Evolutionary conservation across 192 early-diverging fungal species (phyloP).

Genomic region (Podila epicladia): DNA sequence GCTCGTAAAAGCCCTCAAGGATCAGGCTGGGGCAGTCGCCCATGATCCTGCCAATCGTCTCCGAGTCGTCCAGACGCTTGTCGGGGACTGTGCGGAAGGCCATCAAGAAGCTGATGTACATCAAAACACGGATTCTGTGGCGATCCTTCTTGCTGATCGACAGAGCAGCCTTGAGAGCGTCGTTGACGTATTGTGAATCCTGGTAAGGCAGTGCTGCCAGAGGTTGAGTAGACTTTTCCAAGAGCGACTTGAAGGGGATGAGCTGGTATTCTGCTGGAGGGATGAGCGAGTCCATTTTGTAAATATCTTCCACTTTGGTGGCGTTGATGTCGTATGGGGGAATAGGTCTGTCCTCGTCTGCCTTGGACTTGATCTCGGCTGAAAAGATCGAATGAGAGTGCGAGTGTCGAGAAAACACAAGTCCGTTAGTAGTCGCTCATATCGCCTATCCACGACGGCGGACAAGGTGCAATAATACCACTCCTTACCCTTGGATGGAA

Average conservation of each 20-base stretch:
- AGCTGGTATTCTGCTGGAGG: conserved; percentile 68
- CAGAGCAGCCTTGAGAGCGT: conserved; percentile 44
- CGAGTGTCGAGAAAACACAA: not conserved
- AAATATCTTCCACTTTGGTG: conserved; percentile 76
- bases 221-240: conserved; percentile 54
- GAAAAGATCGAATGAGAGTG: not conserved
- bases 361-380: conserved; percentile 60
- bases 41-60: conserved; percentile 53
- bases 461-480: not conserved
- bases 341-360: conserved; percentile 71
- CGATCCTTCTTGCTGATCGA: conserved; percentile 61
- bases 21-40: conserved; percentile 68
- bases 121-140: conserved; percentile 61
- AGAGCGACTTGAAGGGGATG: conserved; percentile 67
- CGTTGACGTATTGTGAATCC: conserved; percentile 58
- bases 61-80: conserved; percentile 56
- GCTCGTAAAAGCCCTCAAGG: conserved; percentile 65
- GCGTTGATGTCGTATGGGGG: conserved; percentile 80
- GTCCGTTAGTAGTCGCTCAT: no score
- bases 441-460: no score
- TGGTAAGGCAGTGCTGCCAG: conserved; percentile 50
- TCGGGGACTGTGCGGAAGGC: conserved; percentile 65
- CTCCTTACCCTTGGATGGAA: conserved; percentile 64
- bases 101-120: conserved; percentile 86
- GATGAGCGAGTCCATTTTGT: conserved; percentile 80